Conservation (phyloP, 305 asterid species). For the Caryopteris hybrid region DNA sequence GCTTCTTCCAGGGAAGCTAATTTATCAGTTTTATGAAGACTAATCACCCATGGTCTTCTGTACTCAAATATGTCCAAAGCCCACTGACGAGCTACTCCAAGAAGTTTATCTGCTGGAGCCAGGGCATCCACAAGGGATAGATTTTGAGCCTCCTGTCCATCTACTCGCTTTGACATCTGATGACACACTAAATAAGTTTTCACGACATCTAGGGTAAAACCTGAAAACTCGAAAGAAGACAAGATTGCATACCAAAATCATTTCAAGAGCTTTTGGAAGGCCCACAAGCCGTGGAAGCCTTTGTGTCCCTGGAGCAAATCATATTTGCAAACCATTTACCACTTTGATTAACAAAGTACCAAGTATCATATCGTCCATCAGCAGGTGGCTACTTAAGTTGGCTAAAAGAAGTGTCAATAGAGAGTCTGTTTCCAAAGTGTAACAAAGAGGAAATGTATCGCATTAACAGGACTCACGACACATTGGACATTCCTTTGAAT, state of each 20-base stretch:
- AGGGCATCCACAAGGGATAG: conserved; percentile 54
- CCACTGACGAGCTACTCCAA: conserved; percentile 48
- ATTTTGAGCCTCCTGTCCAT: conserved; percentile 42
- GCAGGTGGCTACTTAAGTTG: conserved; percentile 5
- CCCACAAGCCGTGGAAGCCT: conserved; percentile 74
- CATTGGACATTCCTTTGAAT: neutral
- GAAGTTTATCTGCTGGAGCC: conserved; percentile 46
- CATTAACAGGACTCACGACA: neutral
- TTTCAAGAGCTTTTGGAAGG: conserved; percentile 48
- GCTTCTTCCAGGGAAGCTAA: conserved; percentile 46
- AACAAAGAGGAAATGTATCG: neutral
- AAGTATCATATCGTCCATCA: conserved; percentile 2
- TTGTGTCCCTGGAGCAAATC: conserved; percentile 48
- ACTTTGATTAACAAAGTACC: conserved; percentile 9
- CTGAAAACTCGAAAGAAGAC: neutral
- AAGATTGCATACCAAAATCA: conserved; percentile 41
- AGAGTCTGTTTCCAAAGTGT: neutral
- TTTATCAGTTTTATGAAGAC: conserved; percentile 54
- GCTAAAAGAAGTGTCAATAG: neutral
- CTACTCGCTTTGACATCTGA: conserved; percentile 59
- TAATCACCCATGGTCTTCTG: conserved; percentile 41
- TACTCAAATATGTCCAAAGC: conserved; percentile 55
- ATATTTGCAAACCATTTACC: neutral
- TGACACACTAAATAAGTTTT: conserved; percentile 10
- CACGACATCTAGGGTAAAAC: conserved; percentile 12